Conservation (phyloP, 148 eudicot species). For the Linanthus parryae region DNA sequence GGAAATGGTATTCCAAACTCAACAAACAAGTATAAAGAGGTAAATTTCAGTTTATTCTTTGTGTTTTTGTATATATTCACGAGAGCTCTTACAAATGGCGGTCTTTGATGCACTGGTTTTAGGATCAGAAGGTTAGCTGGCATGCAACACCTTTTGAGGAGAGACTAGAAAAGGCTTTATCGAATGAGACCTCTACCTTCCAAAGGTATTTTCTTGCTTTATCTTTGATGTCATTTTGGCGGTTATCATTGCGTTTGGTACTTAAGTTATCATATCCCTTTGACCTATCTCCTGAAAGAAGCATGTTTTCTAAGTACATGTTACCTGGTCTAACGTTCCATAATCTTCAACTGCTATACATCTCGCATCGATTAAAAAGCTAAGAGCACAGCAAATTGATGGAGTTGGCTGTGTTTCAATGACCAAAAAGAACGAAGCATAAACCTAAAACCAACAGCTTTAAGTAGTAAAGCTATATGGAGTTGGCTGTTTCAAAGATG, state of each 20-base stretch:
- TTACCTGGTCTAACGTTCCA: no score
- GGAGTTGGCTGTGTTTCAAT: no score
- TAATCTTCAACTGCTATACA: no score
- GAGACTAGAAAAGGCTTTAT: constrained; percentile 87
- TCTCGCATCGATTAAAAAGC: no score
- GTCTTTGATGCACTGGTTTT: constrained; percentile 10
- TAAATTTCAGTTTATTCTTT: constrained; percentile 9
- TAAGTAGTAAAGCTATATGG: no score
- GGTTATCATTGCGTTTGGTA: not conserved
- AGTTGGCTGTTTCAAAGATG: no score
- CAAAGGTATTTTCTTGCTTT: constrained; percentile 36
- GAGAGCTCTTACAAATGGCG: not conserved
- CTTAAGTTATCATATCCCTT: no score
- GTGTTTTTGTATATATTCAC: not conserved
- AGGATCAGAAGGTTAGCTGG: constrained; percentile 97
- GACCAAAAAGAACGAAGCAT: no score
- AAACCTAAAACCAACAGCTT: no score
- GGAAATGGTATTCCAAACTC: constrained; percentile 99
- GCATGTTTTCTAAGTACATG: not conserved
- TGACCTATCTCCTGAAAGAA: not conserved
- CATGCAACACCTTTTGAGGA: constrained; percentile 98
- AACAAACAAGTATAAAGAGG: constrained; percentile 95
- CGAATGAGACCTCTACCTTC: constrained; percentile 45
- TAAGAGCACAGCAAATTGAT: no score
- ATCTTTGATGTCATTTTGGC: not conserved